Base-by-base conservation (phyloP, 2,329 filamentous ascomycete genomes). In the Beauveria caledonica region DNA sequence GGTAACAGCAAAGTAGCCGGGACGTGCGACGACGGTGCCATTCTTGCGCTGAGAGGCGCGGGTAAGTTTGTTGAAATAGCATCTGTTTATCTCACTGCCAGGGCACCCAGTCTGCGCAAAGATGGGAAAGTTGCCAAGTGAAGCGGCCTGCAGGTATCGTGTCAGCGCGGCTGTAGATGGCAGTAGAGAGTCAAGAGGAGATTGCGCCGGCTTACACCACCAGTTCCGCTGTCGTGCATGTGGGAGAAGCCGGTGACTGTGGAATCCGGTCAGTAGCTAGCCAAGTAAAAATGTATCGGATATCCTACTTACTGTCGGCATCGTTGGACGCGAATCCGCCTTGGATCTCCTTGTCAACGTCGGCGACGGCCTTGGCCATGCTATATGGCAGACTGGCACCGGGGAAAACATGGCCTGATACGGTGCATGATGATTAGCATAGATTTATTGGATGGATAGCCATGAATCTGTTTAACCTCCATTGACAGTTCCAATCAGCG, bases 1-100 rank as follows among this genome's bases (percentile, higher is more conserved):
- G 39, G 77, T 76, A 8, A 87, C 70, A 3, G 77, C 73, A 67
- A 88, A 87, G 68, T 86, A 86, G 9, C 85, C 85, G 2, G 84
- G 81, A n/a, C 76, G 76, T 6, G 85, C 83, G 25, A 74, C 71
- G n/a, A 80, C 76, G 0, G 80, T 80, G 52, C 76, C 77, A 8
- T 79, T 77, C 56, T 78, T 74, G 42, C 81, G 78, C 15, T 74
- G 68, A 0, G 78, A 77, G 10, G 77, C 74, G 59, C 85, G 76
- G 5, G 73, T 65, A 4, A 69, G 67, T 25, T 80, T 79, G 3
- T 78, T 73, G 64, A 80, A 87, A 40, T 76, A 73, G 72, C 85
- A 87, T 42, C 73, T 68, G 42, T 73, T 65, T 39, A 77, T 68
- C 45, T 77, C 72, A 64, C 81, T 76, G 7, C 74, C 72, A 0